Conservation (phyloP, 1,139 yeast genomes). For the Ogataea hybrid region DNA sequence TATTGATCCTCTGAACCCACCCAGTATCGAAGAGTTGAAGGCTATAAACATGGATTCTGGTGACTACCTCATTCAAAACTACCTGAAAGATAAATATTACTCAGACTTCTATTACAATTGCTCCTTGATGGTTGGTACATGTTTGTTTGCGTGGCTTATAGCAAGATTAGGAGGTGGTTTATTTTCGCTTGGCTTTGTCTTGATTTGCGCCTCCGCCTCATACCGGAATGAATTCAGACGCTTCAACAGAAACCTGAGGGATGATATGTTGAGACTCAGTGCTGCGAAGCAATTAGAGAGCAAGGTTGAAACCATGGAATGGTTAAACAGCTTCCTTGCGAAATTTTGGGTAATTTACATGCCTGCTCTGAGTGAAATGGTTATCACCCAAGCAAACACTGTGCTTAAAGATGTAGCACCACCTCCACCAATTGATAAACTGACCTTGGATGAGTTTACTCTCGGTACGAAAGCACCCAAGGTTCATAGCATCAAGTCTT, state of each 20-base stretch:
- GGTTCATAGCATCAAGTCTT: conserved; percentile 66
- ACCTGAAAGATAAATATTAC: conserved; percentile 63
- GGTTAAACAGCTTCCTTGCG: conserved; percentile 73
- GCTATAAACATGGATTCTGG: conserved; percentile 15
- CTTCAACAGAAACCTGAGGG: conserved; percentile 68
- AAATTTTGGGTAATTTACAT: conserved; percentile 84
- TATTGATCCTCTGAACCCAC: conserved; percentile 26
- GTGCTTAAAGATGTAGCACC: conserved; percentile 70
- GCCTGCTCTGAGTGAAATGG: conserved; percentile 80
- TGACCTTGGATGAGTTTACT: conserved; percentile 71
- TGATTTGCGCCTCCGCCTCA: conserved; percentile 60
- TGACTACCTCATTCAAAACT: conserved; percentile 42
- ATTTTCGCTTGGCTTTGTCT: conserved; percentile 53
- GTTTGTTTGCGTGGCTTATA: conserved; percentile 65
- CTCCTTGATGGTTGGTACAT: conserved; percentile 62
- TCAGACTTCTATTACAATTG: conserved; percentile 75
- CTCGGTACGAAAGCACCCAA: conserved; percentile 79
- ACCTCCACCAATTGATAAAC: conserved; percentile 74
- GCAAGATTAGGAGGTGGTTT: conserved; percentile 59
- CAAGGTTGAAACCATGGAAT: conserved; percentile 69
- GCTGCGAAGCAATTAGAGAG: conserved; percentile 60
- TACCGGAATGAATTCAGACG: conserved; percentile 71
- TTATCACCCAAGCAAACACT: conserved; percentile 63
- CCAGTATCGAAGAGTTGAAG: conserved; percentile 16
- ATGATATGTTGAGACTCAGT: conserved; percentile 63